A percentile compares a stretch with the other conserved stretches of the same genome.
These are phyloP conservation scores for Monilinia aucupariae DNA, from an alignment of 2,329 filamentous ascomycete genomes.

Conservation along the genomic window DNA sequence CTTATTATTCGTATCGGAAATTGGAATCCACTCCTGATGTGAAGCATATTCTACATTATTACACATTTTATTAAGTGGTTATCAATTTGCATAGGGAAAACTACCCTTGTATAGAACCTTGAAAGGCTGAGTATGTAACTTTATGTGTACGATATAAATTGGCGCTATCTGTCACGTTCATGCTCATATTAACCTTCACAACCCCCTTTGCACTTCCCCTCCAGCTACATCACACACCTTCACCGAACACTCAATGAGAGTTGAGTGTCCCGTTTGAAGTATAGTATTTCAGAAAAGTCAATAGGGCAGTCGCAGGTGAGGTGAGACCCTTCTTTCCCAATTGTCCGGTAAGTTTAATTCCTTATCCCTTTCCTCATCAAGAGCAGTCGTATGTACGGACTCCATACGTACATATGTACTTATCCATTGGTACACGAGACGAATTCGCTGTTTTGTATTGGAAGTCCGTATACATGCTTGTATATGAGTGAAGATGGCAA, in stretches of 20 bases:
- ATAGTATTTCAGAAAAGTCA: background rate
- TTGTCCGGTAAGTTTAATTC: conserved; percentile 8
- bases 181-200: background rate
- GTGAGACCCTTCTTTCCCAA: background rate
- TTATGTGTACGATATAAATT: conserved; percentile 6
- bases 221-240: background rate
- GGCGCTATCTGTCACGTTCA: conserved; percentile 1
- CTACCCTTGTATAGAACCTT: background rate
- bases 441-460: background rate
- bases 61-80: background rate
- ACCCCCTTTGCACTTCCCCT: conserved; percentile 10
- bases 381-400: background rate
- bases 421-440: conserved; percentile 8
- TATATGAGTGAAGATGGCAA: conserved; percentile 1
- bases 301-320: conserved; percentile 13
- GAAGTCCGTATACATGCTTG: background rate
- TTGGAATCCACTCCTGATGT: background rate
- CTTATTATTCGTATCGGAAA: background rate
- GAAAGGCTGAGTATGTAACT: background rate
- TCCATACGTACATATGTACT: background rate
- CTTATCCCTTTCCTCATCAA: conserved; percentile 13
- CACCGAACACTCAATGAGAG: background rate
- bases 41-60: background rate
- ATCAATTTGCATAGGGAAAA: background rate
- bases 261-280: background rate